Conservation (phyloP, 352 stramenopile species). For the Saprolegnia parasitica region DNA sequence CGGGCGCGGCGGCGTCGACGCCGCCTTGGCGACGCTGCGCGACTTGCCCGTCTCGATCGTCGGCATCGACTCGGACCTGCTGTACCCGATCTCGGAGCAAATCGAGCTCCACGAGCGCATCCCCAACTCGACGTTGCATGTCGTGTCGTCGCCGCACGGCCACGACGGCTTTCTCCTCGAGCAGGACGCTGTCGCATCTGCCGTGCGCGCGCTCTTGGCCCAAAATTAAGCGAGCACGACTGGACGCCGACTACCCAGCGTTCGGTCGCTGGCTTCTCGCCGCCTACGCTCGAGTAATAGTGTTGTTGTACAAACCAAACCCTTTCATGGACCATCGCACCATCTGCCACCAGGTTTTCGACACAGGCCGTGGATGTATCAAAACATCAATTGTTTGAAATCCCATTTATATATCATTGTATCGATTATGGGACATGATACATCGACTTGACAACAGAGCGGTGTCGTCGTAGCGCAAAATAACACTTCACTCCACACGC, state of each 20-base stretch:
- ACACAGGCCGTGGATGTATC: too few relatives aligned
- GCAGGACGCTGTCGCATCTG: slow-evolving; percentile 86
- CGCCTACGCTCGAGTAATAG: not conserved
- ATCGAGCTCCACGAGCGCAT: slow-evolving; percentile 77
- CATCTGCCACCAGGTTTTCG: too few relatives aligned
- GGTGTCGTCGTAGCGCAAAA: too few relatives aligned
- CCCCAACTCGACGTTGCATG: slow-evolving; percentile 77
- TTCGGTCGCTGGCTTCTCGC: slow-evolving; percentile 9
- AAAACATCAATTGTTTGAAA: too few relatives aligned
- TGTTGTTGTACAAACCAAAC: too few relatives aligned
- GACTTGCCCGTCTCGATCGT: slow-evolving; percentile 86
- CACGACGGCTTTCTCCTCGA: slow-evolving; percentile 97
- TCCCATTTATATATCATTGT: too few relatives aligned
- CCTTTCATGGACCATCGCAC: too few relatives aligned
- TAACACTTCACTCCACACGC: too few relatives aligned
- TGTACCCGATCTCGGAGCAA: slow-evolving; percentile 94
- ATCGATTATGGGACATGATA: too few relatives aligned
- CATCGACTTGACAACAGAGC: too few relatives aligned
- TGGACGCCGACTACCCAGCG: slow-evolving; percentile 5
- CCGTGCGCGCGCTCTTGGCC: slow-evolving; percentile 54
- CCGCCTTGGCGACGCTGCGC: slow-evolving; percentile 47
- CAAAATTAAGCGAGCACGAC: not conserved
- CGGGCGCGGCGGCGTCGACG: slow-evolving; percentile 68
- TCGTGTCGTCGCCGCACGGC: slow-evolving; percentile 88
- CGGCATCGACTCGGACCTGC: slow-evolving; percentile 91